Percentiles rank a stretch among this genome's conserved stretches.
These are phyloP conservation scores for Cajanus cajan DNA, from an alignment of 306 rosid species.

Conservation along the genomic window DNA sequence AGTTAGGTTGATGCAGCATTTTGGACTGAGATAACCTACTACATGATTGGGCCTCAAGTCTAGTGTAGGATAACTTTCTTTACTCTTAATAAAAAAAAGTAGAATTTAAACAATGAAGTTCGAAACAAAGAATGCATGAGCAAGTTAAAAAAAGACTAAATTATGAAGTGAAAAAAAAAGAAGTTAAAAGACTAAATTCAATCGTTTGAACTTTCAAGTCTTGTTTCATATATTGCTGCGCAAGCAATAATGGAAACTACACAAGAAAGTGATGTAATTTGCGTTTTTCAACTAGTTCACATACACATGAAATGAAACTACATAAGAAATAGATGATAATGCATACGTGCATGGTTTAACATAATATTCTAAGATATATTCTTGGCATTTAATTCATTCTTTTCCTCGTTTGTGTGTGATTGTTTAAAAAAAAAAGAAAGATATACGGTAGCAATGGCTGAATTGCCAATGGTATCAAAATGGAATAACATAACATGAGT, in stretches of 20 bases:
- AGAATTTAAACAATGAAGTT: neutral
- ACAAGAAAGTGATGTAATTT: neutral
- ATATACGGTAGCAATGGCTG: neutral
- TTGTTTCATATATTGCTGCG: neutral
- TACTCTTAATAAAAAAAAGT: neutral
- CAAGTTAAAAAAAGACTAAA: no score
- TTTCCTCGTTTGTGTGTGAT: neutral
- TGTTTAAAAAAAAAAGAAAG: neutral
- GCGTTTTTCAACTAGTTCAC: neutral
- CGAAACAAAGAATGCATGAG: neutral
- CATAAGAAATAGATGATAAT: neutral
- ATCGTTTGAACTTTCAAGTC: neutral
- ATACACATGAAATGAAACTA: neutral
- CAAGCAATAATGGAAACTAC: neutral
- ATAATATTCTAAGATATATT: neutral
- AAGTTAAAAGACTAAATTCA: neutral
- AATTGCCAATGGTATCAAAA: neutral
- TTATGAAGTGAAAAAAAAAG: no score
- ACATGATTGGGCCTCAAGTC: no score
- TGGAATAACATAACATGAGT: neutral
- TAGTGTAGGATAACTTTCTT: neutral
- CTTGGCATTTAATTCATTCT: neutral
- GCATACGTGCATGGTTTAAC: neutral
- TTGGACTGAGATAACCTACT: no score
- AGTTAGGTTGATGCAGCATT: no score